These are phyloP conservation scores for Volvox carteri DNA, from an alignment of 163 green algal species.

Conservation along the genomic window DNA sequence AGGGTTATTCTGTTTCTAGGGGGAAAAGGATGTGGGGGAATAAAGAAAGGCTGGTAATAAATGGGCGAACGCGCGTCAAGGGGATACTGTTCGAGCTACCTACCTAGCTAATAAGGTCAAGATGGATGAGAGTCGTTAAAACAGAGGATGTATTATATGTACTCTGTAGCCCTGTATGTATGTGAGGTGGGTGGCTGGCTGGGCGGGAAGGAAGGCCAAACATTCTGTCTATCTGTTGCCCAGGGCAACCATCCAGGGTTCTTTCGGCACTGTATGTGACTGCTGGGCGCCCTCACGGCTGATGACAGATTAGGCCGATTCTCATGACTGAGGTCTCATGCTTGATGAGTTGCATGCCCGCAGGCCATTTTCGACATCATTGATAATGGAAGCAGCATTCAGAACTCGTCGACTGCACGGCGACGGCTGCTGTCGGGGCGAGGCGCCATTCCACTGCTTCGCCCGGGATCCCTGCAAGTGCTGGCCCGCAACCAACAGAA, in stretches of 20 bases:
- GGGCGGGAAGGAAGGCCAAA: neutral
- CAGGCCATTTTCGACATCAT: conserved; percentile 6
- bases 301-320: neutral
- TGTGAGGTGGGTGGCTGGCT: neutral
- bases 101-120: too few relatives aligned
- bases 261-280: neutral
- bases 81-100: too few relatives aligned
- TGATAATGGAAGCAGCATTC: neutral
- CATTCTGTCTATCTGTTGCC: neutral
- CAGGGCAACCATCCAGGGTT: neutral
- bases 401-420: neutral
- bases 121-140: too few relatives aligned
- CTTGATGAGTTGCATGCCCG: neutral
- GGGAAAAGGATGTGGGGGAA: too few relatives aligned
- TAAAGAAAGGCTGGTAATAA: too few relatives aligned
- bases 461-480: neutral
- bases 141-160: too few relatives aligned
- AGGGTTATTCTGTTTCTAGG: too few relatives aligned
- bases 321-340: neutral
- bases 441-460: neutral
- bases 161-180: too few relatives aligned
- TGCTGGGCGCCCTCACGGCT: neutral
- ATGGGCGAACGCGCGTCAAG: too few relatives aligned
- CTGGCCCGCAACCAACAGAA: neutral
- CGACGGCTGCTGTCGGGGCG: neutral